Conservation (phyloP, 176 grass and related monocot species). For the Saccharum officinarum region DNA sequence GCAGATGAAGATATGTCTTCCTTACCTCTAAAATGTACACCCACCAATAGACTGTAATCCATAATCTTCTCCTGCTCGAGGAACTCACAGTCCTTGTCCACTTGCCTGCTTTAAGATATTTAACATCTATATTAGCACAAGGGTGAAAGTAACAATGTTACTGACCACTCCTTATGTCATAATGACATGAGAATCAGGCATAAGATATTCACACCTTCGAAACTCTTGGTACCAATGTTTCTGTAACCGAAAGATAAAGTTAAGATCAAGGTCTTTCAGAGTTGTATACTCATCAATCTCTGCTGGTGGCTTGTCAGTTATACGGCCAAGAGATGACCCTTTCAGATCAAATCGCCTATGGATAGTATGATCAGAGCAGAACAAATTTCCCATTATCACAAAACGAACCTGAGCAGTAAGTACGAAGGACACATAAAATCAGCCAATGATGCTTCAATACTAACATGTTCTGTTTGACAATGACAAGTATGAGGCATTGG, state of each 20-base stretch:
- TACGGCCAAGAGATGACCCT: conserved; percentile 87
- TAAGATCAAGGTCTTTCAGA: conserved; percentile 97
- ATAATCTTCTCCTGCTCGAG: conserved; percentile 90
- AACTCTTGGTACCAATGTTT: conserved; percentile 83
- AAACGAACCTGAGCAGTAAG: conserved; percentile 73
- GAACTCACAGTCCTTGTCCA: conserved; percentile 82
- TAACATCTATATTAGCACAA: conserved; percentile 45
- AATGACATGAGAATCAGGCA: conserved; percentile 18
- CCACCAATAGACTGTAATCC: conserved; percentile 95
- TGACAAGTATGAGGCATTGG: background rate
- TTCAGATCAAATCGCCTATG: conserved; percentile 94
- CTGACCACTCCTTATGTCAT: background rate
- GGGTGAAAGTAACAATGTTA: conserved; percentile 29
- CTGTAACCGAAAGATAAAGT: conserved; percentile 81
- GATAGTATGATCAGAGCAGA: conserved; percentile 80
- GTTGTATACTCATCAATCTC: conserved; percentile 93
- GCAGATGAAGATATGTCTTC: conserved; percentile 16
- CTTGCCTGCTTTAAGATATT: conserved; percentile 69
- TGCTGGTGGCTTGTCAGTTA: conserved; percentile 66
- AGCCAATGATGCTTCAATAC: conserved; percentile 26
- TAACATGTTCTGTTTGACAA: background rate
- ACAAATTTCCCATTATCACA: conserved; percentile 97
- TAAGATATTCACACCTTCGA: conserved; percentile 59
- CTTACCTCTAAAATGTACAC: conserved; percentile 85
- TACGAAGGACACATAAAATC: conserved; percentile 21